These are phyloP conservation scores for Erodium moschatum DNA, from an alignment of 441 rosid species.

Conservation along the genomic window DNA sequence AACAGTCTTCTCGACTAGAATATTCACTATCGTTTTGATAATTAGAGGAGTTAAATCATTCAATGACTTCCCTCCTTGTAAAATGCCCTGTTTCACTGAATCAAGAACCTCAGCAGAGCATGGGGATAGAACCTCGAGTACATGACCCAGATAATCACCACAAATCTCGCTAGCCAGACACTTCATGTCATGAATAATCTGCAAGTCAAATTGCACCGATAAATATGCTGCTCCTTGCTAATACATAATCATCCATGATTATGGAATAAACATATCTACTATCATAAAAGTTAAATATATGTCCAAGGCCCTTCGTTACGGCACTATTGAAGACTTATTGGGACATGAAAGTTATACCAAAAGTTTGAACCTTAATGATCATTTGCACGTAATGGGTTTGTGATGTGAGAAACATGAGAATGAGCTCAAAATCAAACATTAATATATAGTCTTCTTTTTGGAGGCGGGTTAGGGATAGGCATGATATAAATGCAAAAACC, in stretches of 20 bases:
- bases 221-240: constrained; percentile 15
- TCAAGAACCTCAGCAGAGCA: constrained; percentile 58
- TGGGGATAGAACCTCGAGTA: constrained; percentile 54
- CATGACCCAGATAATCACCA: constrained; percentile 54
- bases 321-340: too few species aligned
- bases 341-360: neutral
- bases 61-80: constrained; percentile 55
- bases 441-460: neutral
- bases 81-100: constrained; percentile 67
- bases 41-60: constrained; percentile 46
- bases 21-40: constrained; percentile 46
- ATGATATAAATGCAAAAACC: neutral
- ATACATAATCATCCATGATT: constrained; percentile 3
- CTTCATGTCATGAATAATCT: constrained; percentile 79
- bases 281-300: neutral
- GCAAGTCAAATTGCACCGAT: constrained; percentile 32
- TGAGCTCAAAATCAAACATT: neutral
- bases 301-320: neutral
- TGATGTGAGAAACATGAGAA: neutral
- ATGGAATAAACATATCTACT: neutral
- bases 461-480: neutral
- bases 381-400: neutral
- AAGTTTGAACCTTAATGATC: neutral
- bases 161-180: constrained; percentile 51
- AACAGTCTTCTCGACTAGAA: constrained; percentile 72